phyloP scores from a whole-genome alignment of 495 filamentous ascomycete species.

The Hyaloscypha variabilis region DNA sequence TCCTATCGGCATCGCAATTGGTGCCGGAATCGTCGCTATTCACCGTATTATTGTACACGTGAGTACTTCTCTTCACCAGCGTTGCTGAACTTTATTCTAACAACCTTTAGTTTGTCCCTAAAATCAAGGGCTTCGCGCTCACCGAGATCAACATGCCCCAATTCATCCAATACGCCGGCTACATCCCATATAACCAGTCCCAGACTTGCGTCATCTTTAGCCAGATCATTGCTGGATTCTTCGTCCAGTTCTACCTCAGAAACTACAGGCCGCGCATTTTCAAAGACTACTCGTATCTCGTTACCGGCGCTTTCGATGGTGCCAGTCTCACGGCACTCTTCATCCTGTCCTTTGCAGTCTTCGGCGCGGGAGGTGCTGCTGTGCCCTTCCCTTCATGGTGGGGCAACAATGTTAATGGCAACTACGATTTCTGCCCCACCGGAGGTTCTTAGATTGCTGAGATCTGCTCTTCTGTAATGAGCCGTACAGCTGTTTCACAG shows the following conservation, averaged over 20 bases:
- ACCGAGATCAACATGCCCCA: conserved; percentile 39
- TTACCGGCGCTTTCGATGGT: conserved; percentile 58
- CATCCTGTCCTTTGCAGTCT: conserved; percentile 61
- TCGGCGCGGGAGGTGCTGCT: conserved; percentile 47
- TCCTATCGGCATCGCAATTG: conserved; percentile 48
- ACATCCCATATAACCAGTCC: conserved; percentile 48
- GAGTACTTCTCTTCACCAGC: conserved; percentile 15
- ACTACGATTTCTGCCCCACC: conserved; percentile 37
- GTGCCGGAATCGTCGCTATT: conserved; percentile 39
- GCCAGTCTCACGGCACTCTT: conserved; percentile 52
- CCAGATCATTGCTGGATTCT: conserved; percentile 39
- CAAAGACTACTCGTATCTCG: conserved; percentile 58
- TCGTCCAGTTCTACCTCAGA: conserved; percentile 55
- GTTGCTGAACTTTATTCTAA: background rate
- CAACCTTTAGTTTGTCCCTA: conserved; percentile 37
- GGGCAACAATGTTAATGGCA: conserved; percentile 48
- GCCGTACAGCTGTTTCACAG: no score
- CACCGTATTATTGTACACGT: conserved; percentile 46
- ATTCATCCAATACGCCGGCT: conserved; percentile 42
- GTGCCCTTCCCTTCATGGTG: conserved; percentile 49
- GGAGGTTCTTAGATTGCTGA: no score
- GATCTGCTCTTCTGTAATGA: no score
- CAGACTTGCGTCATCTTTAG: conserved; percentile 44
- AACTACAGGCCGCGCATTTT: conserved; percentile 52
- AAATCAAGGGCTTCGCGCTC: conserved; percentile 45